These are phyloP conservation scores for Jimgerdemannia flammicorona DNA, from an alignment of 192 early-diverging fungal genomes.

Conservation along the genomic window DNA sequence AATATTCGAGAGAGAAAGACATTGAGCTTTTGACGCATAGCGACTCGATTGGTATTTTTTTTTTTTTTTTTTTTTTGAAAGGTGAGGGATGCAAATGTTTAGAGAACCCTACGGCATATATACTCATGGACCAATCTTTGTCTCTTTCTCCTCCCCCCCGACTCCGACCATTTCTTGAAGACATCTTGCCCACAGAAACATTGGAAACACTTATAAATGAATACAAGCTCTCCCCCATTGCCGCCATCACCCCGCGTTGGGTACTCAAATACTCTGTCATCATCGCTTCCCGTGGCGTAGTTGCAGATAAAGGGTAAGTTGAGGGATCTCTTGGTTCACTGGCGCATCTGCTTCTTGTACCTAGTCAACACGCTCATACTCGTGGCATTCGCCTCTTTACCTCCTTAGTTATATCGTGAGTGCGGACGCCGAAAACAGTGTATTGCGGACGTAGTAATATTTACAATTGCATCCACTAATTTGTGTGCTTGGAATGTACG, in stretches of 20 bases:
- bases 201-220: constrained; percentile 31
- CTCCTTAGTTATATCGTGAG: no score
- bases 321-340: no score
- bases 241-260: constrained; percentile 34
- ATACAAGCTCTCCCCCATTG: constrained; percentile 11
- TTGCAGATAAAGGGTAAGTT: constrained; percentile 46
- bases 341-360: no score
- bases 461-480: no score
- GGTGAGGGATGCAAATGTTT: constrained; percentile 10
- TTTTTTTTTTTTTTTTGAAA: not conserved
- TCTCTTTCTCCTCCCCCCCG: constrained; percentile 3
- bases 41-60: constrained; percentile 37
- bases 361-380: no score
- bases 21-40: constrained; percentile 44
- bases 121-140: not conserved
- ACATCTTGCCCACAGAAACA: constrained; percentile 39
- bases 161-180: not conserved
- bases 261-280: constrained; percentile 52
- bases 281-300: constrained; percentile 36
- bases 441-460: no score
- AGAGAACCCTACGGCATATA: no score
- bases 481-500: no score
- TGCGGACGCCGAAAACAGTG: no score
- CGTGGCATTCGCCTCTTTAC: no score
- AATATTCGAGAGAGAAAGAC: constrained; percentile 32